These are phyloP conservation scores for Parachaetomium inaequale DNA, from an alignment of 495 filamentous ascomycete species.

Conservation along the genomic window DNA sequence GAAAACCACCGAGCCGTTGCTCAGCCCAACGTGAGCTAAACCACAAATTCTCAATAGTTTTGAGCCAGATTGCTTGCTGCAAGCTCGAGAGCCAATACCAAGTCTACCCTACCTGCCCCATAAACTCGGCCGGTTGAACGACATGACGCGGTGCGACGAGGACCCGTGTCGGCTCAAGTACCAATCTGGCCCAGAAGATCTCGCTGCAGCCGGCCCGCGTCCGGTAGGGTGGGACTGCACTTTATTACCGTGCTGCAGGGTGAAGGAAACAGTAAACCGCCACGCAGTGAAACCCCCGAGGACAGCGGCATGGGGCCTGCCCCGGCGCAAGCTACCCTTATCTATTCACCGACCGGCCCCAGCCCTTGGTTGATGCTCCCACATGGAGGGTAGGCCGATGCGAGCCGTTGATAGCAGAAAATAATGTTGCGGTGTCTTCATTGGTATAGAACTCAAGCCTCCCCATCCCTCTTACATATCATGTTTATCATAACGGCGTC, in stretches of 20 bases:
- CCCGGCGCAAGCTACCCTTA: background rate
- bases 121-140: background rate
- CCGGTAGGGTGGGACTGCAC: slow-evolving; percentile 1
- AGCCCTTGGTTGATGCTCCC: background rate
- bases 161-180: background rate
- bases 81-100: background rate
- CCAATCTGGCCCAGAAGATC: slow-evolving; percentile 11
- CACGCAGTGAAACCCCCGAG: slow-evolving; percentile 13
- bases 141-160: slow-evolving; percentile 3
- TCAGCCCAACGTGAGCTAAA: background rate
- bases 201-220: slow-evolving; percentile 6
- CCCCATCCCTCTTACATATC: background rate
- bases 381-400: slow-evolving; percentile 2
- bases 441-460: background rate
- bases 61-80: background rate
- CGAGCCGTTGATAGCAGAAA: background rate
- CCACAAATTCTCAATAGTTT: background rate
- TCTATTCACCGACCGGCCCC: slow-evolving; percentile 2
- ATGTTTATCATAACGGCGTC: background rate
- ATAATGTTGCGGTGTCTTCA: background rate
- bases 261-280: slow-evolving; percentile 7
- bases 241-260: slow-evolving; percentile 8
- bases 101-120: background rate
- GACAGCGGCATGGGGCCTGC: background rate
- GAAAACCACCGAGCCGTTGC: background rate